Evolutionary conservation across 257 asterid species (phyloP).

Genomic region (Capsicum pubescens): DNA sequence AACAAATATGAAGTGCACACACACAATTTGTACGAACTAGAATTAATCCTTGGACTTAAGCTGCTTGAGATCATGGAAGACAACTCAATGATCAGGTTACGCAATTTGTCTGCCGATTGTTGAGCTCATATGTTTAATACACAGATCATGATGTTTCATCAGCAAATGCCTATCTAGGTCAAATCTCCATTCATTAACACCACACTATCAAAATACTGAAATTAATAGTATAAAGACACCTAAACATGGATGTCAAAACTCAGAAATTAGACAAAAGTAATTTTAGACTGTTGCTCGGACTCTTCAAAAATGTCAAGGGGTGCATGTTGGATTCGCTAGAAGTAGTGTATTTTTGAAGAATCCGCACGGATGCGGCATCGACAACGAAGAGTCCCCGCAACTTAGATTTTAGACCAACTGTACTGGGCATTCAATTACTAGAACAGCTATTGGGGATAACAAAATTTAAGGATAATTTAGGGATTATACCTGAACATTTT

Average conservation of each 20-base stretch:
- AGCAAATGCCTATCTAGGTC: neutral
- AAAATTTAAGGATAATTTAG: neutral
- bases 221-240: neutral
- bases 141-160: neutral
- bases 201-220: neutral
- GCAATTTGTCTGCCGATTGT: neutral
- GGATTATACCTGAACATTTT: conserved; percentile 61
- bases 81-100: neutral
- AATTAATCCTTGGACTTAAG: conserved; percentile 16
- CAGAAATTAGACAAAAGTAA: conserved; percentile 16
- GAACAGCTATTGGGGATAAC: neutral
- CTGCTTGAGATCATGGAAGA: neutral
- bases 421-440: neutral
- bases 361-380: too few relatives aligned
- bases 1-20: neutral
- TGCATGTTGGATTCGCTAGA: too few relatives aligned
- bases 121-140: neutral
- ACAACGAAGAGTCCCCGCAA: too few relatives aligned
- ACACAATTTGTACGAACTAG: neutral
- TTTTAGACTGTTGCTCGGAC: neutral
- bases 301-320: too few relatives aligned
- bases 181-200: neutral
- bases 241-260: neutral
- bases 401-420: neutral
- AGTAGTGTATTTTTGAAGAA: too few relatives aligned